A percentile compares a stretch with the other conserved stretches of the same genome.
phyloP scores from a whole-genome alignment of 2,329 filamentous ascomycete species.

The Zasmidium citrigriseum region DNA sequence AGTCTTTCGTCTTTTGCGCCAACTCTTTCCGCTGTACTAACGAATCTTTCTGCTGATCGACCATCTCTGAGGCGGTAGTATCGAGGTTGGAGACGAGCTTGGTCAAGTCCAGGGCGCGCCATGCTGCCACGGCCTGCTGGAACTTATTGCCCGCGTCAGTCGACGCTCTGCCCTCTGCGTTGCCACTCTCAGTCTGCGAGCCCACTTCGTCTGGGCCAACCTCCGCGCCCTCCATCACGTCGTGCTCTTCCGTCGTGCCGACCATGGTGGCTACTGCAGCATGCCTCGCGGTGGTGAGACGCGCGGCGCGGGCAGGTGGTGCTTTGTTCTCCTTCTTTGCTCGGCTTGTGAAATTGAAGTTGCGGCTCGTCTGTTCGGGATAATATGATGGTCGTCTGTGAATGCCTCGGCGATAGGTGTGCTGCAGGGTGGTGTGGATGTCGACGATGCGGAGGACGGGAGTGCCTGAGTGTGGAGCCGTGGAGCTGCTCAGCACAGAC shows the following conservation, averaged over 20 bases:
- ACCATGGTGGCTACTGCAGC: conserved; percentile 18
- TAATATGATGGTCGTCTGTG: background rate
- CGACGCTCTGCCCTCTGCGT: conserved; percentile 4
- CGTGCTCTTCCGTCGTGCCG: conserved; percentile 23
- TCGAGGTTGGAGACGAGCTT: conserved; percentile 83
- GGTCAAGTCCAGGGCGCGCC: conserved; percentile 90
- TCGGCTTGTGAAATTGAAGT: background rate
- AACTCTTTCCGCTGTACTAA: conserved; percentile 94
- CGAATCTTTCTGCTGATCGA: conserved; percentile 90
- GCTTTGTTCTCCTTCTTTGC: background rate
- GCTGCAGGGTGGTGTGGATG: background rate
- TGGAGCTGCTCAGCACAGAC: background rate
- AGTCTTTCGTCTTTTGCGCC: conserved; percentile 99
- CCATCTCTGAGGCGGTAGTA: conserved; percentile 90
- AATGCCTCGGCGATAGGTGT: conserved; percentile 1
- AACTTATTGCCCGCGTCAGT: conserved; percentile 81
- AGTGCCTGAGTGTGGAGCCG: background rate
- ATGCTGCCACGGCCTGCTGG: conserved; percentile 91
- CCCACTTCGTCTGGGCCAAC: conserved; percentile 20
- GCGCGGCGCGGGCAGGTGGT: background rate
- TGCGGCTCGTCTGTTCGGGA: background rate
- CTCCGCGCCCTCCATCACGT: conserved; percentile 34
- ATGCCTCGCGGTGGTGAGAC: conserved; percentile 1
- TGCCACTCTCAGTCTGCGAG: conserved; percentile 4
- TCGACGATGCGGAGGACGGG: conserved; percentile 2